These are phyloP conservation scores for Volvox africanus DNA, from an alignment of 139 green algal species.

Conservation along the genomic window DNA sequence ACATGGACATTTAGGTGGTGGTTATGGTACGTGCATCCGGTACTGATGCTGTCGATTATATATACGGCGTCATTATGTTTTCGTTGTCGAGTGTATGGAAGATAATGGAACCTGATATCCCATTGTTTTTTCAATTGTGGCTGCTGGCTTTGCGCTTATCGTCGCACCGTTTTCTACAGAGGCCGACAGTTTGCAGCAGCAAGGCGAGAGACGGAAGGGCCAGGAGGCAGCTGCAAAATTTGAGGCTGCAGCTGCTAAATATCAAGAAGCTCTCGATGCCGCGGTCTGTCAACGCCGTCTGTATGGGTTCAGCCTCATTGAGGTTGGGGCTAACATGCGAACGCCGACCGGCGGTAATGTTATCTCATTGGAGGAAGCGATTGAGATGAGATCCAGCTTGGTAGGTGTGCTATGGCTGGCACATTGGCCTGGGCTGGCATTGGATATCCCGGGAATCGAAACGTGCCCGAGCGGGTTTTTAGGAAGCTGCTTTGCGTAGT, in stretches of 20 bases:
- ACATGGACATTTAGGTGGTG: no score
- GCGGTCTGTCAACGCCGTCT: background rate
- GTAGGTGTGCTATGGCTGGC: background rate
- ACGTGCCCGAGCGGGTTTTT: no score
- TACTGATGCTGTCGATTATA: no score
- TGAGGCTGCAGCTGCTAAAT: constrained; percentile 47
- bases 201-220: constrained; percentile 68
- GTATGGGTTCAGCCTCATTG: background rate
- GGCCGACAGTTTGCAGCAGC: constrained; percentile 75
- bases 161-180: constrained; percentile 52
- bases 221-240: constrained; percentile 59
- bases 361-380: background rate
- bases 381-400: constrained; percentile 9
- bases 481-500: no score
- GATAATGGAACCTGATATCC: no score
- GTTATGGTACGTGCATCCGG: no score
- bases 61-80: no score
- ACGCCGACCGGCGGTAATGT: background rate
- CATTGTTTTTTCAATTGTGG: no score
- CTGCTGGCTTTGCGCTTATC: background rate
- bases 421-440: no score
- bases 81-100: no score
- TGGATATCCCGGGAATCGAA: no score
- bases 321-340: no score
- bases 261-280: background rate